phyloP scores from a whole-genome alignment of 2,329 filamentous ascomycete genomes.

The Aspergillus sp. region DNA sequence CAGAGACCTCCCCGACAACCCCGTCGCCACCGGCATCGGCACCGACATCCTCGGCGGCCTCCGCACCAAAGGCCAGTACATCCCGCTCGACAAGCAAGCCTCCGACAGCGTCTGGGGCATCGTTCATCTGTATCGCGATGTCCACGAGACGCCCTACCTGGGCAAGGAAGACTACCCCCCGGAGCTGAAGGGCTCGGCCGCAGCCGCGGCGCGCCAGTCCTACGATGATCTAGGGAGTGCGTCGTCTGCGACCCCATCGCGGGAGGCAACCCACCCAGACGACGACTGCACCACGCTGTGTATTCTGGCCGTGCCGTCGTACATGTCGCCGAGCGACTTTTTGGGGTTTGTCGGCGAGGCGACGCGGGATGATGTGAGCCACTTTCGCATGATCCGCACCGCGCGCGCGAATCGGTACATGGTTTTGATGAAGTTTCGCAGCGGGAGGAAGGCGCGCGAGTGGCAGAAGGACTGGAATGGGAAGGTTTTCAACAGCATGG shows the following conservation, averaged over 20 bases:
- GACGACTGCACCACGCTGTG: conserved; percentile 83
- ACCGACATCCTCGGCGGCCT: conserved; percentile 59
- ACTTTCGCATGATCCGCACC: conserved; percentile 93
- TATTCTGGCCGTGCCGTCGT: conserved; percentile 90
- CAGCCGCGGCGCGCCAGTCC: conserved; percentile 30
- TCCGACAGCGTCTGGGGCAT: conserved; percentile 88
- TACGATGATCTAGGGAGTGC: conserved; percentile 22
- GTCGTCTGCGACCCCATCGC: conserved; percentile 4
- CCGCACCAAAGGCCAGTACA: conserved; percentile 78
- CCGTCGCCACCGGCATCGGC: conserved; percentile 50
- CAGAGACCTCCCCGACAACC: conserved; percentile 30
- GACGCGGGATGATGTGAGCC: conserved; percentile 81
- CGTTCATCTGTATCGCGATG: conserved; percentile 89
- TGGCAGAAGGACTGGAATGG: conserved; percentile 91
- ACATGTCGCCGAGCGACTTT: conserved; percentile 87
- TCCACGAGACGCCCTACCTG: conserved; percentile 67
- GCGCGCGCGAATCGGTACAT: conserved; percentile 87
- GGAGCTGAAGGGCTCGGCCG: conserved; percentile 38
- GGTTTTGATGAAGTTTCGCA: conserved; percentile 90
- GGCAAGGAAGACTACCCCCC: conserved; percentile 46
- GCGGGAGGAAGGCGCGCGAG: conserved; percentile 67
- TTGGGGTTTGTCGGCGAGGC: conserved; percentile 87
- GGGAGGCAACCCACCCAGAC: conserved; percentile 14
- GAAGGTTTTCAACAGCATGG: conserved; percentile 87
- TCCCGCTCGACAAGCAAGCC: conserved; percentile 67